Base-by-base conservation (phyloP, 345 rosid genomes). In the Balakata baccata region DNA sequence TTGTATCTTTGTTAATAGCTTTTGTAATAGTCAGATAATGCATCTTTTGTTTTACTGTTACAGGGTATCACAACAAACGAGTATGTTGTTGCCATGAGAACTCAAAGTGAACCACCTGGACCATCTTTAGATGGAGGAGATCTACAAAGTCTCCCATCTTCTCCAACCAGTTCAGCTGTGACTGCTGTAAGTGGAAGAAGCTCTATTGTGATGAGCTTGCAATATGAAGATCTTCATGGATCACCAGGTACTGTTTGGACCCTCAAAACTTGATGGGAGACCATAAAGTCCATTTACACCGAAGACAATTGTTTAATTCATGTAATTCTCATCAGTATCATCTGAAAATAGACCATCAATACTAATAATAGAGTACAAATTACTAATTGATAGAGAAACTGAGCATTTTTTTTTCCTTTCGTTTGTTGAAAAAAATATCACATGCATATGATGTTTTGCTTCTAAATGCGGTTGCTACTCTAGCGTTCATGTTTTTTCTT, bases 1-100 rank as follows among this genome's bases (percentile, higher is more conserved):
- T 29, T 11, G 20, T 41, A 12, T 47, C 23, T 39, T 60, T 22
- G 12, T 51, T 59, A 41, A n/a, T 58, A 38, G 29, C 45, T 50
- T 69, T 59, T 34, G 1, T 54, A n/a, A 47, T 69, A 58, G 76
- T 68, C 74, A 65, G 53, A 37, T 49, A 47, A 49, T 71, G 59
- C 45, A 50, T 6, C 73, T 49, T 37, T 49, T 72, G 57, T 64
- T 47, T 72, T 78, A 16, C 60, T 16, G 71, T 53, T 83, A 53
- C 81, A 94, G 97, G 98, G 97, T 65, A 90, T 94, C 75, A 92
- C 97, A 34, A 94, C 97, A 72, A 92, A 90, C 62, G 98, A 94
- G 78, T 94, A 92, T 75, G 92, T 92, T 75, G 89, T 92, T 70
- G 97, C 98, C 58, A 84, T 94, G 92, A 90, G 97, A 85, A 88